Evolutionary conservation across 2,329 filamentous ascomycete species (phyloP).

Genomic region (Dendryphion nanum): DNA sequence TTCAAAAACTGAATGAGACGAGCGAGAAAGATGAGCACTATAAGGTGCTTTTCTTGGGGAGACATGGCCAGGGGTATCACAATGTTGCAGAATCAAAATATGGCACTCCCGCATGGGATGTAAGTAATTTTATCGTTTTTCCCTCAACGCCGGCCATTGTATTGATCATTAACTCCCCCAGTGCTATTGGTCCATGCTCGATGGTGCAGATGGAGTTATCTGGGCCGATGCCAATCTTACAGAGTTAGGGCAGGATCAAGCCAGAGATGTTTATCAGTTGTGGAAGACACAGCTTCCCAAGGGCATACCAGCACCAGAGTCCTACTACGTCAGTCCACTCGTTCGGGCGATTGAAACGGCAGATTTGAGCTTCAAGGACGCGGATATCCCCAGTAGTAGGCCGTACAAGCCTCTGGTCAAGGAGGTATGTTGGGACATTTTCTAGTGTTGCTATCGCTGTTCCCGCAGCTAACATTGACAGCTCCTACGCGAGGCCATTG

Average conservation of each 20-base stretch:
- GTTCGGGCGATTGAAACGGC: constrained; percentile 63
- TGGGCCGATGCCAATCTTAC: constrained; percentile 67
- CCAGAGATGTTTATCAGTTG: constrained; percentile 57
- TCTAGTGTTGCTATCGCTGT: neutral
- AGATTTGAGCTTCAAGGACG: constrained; percentile 57
- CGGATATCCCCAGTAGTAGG: constrained; percentile 49
- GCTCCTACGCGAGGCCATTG: constrained; percentile 63
- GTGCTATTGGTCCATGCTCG: constrained; percentile 63
- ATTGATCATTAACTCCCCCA: constrained; percentile 15
- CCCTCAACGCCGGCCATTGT: neutral
- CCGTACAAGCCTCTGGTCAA: constrained; percentile 61
- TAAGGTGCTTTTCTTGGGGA: constrained; percentile 67
- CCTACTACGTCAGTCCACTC: constrained; percentile 66
- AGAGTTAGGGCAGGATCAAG: constrained; percentile 56
- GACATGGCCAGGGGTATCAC: constrained; percentile 67
- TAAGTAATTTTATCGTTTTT: constrained; percentile 33
- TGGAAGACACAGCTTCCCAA: constrained; percentile 54
- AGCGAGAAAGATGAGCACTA: constrained; percentile 49
- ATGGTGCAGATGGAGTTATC: constrained; percentile 60
- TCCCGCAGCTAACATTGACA: constrained; percentile 10
- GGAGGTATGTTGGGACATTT: constrained; percentile 44
- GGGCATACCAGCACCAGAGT: constrained; percentile 60
- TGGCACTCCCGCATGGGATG: constrained; percentile 67
- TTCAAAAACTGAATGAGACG: constrained; percentile 52
- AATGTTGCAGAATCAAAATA: constrained; percentile 68